Conservation (phyloP, 2,329 filamentous ascomycete genomes). For the Talaromyces sp. region DNA sequence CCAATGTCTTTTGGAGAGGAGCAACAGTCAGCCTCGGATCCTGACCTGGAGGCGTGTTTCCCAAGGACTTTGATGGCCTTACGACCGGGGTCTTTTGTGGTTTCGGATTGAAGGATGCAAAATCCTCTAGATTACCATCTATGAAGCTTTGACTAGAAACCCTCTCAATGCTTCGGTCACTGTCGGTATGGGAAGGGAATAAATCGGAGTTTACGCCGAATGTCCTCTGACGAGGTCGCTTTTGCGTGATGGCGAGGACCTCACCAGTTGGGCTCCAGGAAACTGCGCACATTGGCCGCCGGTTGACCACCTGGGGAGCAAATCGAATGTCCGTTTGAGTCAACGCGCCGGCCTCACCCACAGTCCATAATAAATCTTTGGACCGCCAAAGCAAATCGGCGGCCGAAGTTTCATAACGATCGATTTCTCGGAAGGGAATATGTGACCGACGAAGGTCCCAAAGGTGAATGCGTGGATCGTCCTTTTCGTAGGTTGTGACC, state of each 20-base stretch:
- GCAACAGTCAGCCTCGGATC: conserved; percentile 43
- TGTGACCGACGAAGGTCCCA: conserved; percentile 60
- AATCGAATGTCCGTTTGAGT: conserved; percentile 58
- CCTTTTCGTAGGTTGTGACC: conserved; percentile 56
- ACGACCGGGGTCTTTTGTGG: conserved; percentile 42
- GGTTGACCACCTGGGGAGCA: conserved; percentile 53
- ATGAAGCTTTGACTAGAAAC: conserved; percentile 46
- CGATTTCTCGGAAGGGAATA: conserved; percentile 57
- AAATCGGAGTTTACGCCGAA: conserved; percentile 36
- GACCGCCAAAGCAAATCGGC: conserved; percentile 60
- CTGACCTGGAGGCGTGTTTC: conserved; percentile 47
- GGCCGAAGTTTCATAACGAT: conserved; percentile 49
- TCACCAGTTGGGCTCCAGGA: conserved; percentile 54
- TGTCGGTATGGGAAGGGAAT: conserved; percentile 35
- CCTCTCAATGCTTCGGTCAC: conserved; percentile 42
- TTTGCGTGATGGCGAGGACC: conserved; percentile 50
- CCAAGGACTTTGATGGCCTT: conserved; percentile 47
- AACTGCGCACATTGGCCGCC: conserved; percentile 51
- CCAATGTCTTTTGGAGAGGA: conserved; percentile 46
- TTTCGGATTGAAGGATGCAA: conserved; percentile 33
- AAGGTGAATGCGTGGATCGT: conserved; percentile 55
- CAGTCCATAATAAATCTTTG: conserved; percentile 59
- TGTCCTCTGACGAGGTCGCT: conserved; percentile 39
- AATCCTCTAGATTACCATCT: conserved; percentile 28
- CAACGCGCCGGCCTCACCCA: conserved; percentile 56